Evolutionary conservation across 1,139 yeast species (phyloP), one percentile per base, ranked within the genome.

Genomic region (Starmera stellimalicola): DNA sequence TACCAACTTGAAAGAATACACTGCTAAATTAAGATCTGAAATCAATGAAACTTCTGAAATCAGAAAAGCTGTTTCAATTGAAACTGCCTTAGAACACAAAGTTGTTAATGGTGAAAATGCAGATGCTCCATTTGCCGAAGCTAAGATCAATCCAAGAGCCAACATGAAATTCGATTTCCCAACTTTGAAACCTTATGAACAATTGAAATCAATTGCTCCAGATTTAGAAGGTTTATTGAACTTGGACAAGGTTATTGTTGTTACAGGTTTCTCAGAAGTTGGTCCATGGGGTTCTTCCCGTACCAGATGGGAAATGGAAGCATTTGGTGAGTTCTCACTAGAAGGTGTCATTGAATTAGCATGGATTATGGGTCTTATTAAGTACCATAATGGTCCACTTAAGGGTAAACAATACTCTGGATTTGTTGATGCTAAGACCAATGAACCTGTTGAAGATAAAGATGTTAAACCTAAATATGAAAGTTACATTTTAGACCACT

Each of bases 281-380:
- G 94, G 96, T 57, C 98, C 98, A 57, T 93, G 96, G 95, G 98
- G 98, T 75, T 87, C 88, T 59, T 65, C 98, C 31, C 83, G 97
- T 73, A 91, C 98, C 41, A 79, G 98, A 71, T 91, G 98, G 98
- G 97, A 91, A 64, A 91, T 91, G 95, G 98, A 91, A 67, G 84
- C 96, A 36, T 48, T 63, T 41, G 98, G 98, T 52, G 87, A 83
- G 55, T 91, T 91, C 63, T 88, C 97, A n/a, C 68, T 91, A 52
- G 98, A 91, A 65, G 98, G 98, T 56, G 82, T 95, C 55, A 82
- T 91, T 57, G 98, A 91, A 68, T 88, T 91, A 95, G 97, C 98
- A 34, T 91, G 97, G 97, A 87, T 91, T 50, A 91, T 91, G 97
- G 97, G 97, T 48, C 73, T 82, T 58, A 87, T 91, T 65, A 84